A percentile compares a stretch with the other conserved stretches of the same genome.
phyloP scores from a whole-genome alignment of 257 asterid genomes.

The Schizonepeta tenuifolia region DNA sequence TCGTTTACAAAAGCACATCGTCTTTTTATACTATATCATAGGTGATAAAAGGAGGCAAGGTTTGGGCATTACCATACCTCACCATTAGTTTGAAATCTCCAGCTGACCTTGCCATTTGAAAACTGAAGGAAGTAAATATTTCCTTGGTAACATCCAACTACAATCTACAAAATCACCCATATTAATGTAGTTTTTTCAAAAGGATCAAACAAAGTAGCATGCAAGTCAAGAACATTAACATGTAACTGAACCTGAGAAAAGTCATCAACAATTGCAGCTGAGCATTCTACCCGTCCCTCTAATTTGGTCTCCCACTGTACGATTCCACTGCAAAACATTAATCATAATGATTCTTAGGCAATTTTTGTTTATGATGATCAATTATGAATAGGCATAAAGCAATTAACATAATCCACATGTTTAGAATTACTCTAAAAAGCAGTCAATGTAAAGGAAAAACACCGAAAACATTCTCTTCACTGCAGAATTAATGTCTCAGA shows the following conservation, averaged over 20 bases:
- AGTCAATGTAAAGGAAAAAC: slow-evolving; percentile 4
- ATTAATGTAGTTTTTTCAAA: slow-evolving; percentile 17
- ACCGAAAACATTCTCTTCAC: slow-evolving; percentile 10
- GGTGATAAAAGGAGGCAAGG: slow-evolving; percentile 3
- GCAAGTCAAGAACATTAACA: slow-evolving; percentile 25
- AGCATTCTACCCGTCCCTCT: slow-evolving; percentile 85
- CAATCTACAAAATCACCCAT: slow-evolving; percentile 56
- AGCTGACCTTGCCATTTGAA: slow-evolving; percentile 68
- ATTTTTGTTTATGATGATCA: slow-evolving; percentile 19
- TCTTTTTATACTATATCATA: background rate
- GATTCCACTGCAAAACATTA: slow-evolving; percentile 58
- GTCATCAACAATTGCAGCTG: slow-evolving; percentile 81
- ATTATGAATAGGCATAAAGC: background rate
- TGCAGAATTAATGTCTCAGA: background rate
- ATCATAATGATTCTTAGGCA: slow-evolving; percentile 19
- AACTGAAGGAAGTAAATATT: slow-evolving; percentile 71
- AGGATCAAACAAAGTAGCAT: slow-evolving; percentile 16
- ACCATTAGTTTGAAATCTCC: slow-evolving; percentile 81
- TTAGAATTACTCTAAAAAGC: slow-evolving; percentile 3
- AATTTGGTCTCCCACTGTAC: slow-evolving; percentile 77
- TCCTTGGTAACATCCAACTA: slow-evolving; percentile 90
- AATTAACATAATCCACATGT: slow-evolving; percentile 12
- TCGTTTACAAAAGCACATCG: background rate
- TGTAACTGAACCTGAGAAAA: slow-evolving; percentile 67
- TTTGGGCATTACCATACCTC: slow-evolving; percentile 55